These are phyloP conservation scores for Carex littledalei DNA, from an alignment of 176 grass and related monocot species.

Conservation along the genomic window DNA sequence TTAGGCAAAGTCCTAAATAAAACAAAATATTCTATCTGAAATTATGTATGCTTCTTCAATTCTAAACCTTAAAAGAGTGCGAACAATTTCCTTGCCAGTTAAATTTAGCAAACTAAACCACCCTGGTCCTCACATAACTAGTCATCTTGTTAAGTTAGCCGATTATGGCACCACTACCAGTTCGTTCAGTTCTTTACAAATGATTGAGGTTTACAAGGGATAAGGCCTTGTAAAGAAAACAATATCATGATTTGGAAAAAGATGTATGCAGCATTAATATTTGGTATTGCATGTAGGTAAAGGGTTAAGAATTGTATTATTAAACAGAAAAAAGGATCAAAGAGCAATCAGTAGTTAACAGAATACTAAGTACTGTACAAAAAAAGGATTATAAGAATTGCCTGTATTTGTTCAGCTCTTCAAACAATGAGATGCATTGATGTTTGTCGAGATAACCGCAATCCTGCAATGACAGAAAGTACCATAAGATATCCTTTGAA, in stretches of 20 bases:
- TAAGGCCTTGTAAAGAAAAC: neutral
- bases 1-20: constrained; percentile 81
- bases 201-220: neutral
- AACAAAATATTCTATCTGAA: constrained; percentile 1
- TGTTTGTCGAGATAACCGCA: constrained; percentile 71
- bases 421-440: constrained; percentile 75
- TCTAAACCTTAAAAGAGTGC: neutral
- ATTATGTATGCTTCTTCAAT: neutral
- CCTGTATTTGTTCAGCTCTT: constrained; percentile 92
- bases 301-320: neutral
- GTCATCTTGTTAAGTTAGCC: neutral
- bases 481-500: constrained; percentile 10
- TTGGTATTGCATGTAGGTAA: neutral
- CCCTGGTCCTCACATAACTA: constrained; percentile 12
- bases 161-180: neutral
- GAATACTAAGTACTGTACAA: constrained; percentile 15
- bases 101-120: neutral
- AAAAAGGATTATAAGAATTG: constrained; percentile 20
- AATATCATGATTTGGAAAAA: neutral
- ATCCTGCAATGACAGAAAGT: constrained; percentile 34
- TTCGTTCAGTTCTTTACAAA: neutral
- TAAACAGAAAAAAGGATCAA: neutral
- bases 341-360: constrained; percentile 2
- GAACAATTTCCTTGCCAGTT: constrained; percentile 19
- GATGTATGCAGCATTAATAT: neutral